Base-by-base conservation (phyloP, 345 rosid species). In the Arabis alpina region DNA sequence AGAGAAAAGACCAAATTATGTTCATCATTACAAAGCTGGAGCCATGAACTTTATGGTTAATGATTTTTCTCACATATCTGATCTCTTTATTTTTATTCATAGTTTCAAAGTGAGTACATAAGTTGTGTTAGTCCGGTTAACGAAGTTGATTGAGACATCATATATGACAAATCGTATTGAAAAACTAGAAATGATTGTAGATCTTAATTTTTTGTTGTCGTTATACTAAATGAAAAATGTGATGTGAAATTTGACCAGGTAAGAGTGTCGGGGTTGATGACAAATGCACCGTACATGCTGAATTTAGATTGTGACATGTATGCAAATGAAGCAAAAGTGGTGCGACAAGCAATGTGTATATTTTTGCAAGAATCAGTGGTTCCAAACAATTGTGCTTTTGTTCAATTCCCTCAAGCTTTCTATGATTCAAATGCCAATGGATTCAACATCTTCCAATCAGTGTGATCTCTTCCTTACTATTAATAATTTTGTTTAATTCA, bases 241-340 rank as follows among this genome's bases (percentile, higher is more conserved):
- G 23, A 19, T 19, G 40, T 6, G 12, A 61, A 41, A 10, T 53
- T 41, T 47, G 34, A 54, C 60, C 79, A 84, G 88, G 79, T 70
- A 4, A 75, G 91, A 45, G 88, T 86, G 2, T 90, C 94, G 1
- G 93, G 93, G 8, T n/a, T 83, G 66, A 48, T 86, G 82, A 83
- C 88, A 5, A 88, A 88, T 43, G 90, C 96, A 1, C 88, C 93
- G 0, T 78, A 74, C 77, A 84, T 83, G 80, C 70, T 87, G 51
- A 87, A 90, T 64, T 80, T 90, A 11, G 93, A 90, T 54, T 87
- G 91, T 15, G 91, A 87, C 41, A 83, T 84, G 88, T 84, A 27
- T 52, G 86, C 15, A 1, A 81, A 87, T 56, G 82, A 86, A 54
- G 79, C 90, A 1, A 47, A 78, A 8, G 72, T 80, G 34, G 44